phyloP scores from a whole-genome alignment of 2,329 filamentous ascomycete species.

The Hypoxylon sp. region DNA sequence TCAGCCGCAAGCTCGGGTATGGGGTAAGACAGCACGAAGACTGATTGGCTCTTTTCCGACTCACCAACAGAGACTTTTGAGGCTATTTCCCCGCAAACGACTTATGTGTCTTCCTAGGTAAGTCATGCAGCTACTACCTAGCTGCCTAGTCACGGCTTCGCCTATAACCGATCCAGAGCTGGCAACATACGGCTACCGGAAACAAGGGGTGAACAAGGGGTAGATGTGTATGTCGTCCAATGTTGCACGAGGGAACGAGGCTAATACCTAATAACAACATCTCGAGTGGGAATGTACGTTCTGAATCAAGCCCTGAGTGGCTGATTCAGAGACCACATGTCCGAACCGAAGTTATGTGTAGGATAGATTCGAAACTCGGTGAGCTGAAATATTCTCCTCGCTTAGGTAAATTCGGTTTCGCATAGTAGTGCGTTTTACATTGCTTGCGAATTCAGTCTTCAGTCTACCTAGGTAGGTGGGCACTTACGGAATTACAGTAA shows the following conservation, averaged over 20 bases:
- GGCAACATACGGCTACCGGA: slow-evolving; percentile 19
- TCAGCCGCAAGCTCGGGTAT: slow-evolving; percentile 35
- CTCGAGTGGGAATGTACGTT: slow-evolving; percentile 15
- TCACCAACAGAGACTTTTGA: slow-evolving; percentile 26
- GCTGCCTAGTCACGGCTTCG: slow-evolving; percentile 9
- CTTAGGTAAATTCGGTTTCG: neutral
- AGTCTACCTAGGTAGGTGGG: no score
- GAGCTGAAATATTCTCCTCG: neutral
- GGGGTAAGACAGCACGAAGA: slow-evolving; percentile 14
- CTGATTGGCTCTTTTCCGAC: slow-evolving; percentile 25
- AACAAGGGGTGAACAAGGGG: slow-evolving; percentile 6
- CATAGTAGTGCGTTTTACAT: neutral
- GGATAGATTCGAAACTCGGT: neutral
- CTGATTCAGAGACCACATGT: slow-evolving; percentile 18
- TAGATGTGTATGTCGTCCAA: neutral
- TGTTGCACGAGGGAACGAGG: slow-evolving; percentile 3
- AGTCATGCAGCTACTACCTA: slow-evolving; percentile 31
- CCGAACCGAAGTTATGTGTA: slow-evolving; percentile 4
- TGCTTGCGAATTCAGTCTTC: neutral
- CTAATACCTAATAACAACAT: slow-evolving; percentile 38
- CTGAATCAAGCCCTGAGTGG: slow-evolving; percentile 1
- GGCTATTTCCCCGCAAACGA: slow-evolving; percentile 43
- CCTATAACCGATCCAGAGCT: slow-evolving; percentile 7
- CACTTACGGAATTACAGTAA: no score
- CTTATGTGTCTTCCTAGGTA: slow-evolving; percentile 21